These are phyloP conservation scores for Trapa incisa DNA, from an alignment of 345 rosid species.

Conservation along the genomic window DNA sequence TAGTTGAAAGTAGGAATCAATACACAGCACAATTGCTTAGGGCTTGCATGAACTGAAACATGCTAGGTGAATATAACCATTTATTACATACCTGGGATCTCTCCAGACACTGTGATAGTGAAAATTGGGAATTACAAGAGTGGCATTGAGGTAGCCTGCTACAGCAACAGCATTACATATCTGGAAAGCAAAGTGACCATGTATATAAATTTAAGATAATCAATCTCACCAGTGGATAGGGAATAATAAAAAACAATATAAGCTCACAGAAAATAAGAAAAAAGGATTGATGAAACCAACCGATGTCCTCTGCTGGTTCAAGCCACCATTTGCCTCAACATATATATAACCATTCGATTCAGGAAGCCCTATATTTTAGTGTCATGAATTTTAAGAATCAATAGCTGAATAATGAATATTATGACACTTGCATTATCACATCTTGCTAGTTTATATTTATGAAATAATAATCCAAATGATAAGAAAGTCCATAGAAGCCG, in stretches of 20 bases:
- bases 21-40: too few relatives aligned
- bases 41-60: background rate
- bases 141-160: constrained; percentile 98
- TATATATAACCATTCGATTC: constrained; percentile 92
- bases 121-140: constrained; percentile 83
- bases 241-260: background rate
- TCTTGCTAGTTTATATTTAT: background rate
- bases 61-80: background rate
- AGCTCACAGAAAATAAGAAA: constrained; percentile 8
- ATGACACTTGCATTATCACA: background rate
- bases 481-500: background rate
- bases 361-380: constrained; percentile 44
- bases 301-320: constrained; percentile 98
- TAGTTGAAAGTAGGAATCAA: background rate
- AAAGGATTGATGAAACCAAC: constrained; percentile 33
- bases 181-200: constrained; percentile 29
- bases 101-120: constrained; percentile 97
- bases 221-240: background rate
- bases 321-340: constrained; percentile 96
- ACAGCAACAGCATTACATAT: constrained; percentile 99
- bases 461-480: background rate
- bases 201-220: constrained; percentile 7
- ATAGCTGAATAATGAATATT: background rate
- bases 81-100: constrained; percentile 73
- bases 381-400: background rate